phyloP scores from a whole-genome alignment of 768 basidiomycete genomes.

The Rubroboletus pulcherrimus region DNA sequence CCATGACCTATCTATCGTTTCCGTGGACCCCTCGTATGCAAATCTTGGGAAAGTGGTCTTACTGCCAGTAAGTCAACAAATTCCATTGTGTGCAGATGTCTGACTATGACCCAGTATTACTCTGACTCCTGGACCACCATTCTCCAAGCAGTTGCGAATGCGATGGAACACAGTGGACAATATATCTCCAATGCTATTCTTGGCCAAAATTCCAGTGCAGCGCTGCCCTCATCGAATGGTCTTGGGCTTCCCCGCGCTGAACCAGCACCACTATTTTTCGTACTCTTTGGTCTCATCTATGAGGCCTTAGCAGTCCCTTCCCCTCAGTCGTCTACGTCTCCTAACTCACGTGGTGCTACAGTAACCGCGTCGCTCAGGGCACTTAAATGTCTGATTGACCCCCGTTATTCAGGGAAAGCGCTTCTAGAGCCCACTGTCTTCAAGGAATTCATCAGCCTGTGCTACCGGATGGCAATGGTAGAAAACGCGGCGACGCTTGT shows the following conservation, averaged over 20 bases:
- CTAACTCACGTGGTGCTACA: conserved; percentile 41
- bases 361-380: conserved; percentile 68
- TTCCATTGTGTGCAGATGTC: neutral
- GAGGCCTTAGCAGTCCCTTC: conserved; percentile 75
- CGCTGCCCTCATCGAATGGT: conserved; percentile 19
- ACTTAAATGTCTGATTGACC: conserved; percentile 73
- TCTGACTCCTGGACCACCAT: conserved; percentile 76
- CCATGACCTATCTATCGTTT: conserved; percentile 68
- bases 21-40: conserved; percentile 78
- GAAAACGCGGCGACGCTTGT: conserved; percentile 71
- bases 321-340: conserved; percentile 47
- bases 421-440: conserved; percentile 80
- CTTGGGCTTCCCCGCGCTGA: conserved; percentile 39
- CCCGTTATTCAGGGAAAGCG: conserved; percentile 76
- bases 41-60: conserved; percentile 89
- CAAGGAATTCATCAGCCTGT: conserved; percentile 84
- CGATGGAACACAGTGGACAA: conserved; percentile 68
- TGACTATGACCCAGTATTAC: conserved; percentile 65
- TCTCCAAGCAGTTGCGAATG: conserved; percentile 77
- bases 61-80: conserved; percentile 63
- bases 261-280: conserved; percentile 80
- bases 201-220: conserved; percentile 41
- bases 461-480: conserved; percentile 87
- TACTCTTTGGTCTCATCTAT: conserved; percentile 90
- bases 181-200: conserved; percentile 78